A percentile compares a stretch with the other conserved stretches of the same genome.
Evolutionary conservation across 2,329 filamentous ascomycete species (phyloP).

Genomic region (Sclerotinia trifoliorum): DNA sequence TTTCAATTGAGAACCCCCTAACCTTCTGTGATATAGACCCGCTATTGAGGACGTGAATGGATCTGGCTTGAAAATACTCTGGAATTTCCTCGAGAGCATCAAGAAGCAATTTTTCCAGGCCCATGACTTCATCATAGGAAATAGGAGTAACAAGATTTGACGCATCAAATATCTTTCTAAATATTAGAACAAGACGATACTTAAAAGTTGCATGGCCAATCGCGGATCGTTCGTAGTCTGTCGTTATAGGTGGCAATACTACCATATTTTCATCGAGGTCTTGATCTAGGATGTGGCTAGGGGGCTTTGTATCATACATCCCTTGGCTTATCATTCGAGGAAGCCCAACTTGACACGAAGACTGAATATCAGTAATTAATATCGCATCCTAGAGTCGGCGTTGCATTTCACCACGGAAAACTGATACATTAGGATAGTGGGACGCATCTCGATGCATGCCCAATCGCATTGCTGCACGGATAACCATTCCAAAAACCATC

Average conservation of each 20-base stretch:
- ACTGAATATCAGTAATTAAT: conserved; percentile 59
- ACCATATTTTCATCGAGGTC: conserved; percentile 59
- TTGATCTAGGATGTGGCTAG: conserved; percentile 62
- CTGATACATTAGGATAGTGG: conserved; percentile 48
- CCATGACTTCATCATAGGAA: conserved; percentile 50
- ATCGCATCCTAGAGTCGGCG: conserved; percentile 56
- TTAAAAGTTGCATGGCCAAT: conserved; percentile 55
- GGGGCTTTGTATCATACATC: conserved; percentile 61
- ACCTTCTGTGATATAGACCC: conserved; percentile 48
- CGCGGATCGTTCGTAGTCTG: conserved; percentile 55
- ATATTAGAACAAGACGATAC: conserved; percentile 48
- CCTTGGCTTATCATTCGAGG: conserved; percentile 64
- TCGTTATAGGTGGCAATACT: conserved; percentile 55
- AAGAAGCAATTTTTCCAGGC: conserved; percentile 48
- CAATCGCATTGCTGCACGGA: conserved; percentile 57
- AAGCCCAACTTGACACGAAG: conserved; percentile 66
- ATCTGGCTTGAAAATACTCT: conserved; percentile 47
- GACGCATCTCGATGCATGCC: conserved; percentile 57
- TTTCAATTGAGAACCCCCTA: conserved; percentile 46
- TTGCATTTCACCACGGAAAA: conserved; percentile 61
- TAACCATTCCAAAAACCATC: conserved; percentile 50
- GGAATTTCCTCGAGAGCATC: conserved; percentile 48
- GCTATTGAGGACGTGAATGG: conserved; percentile 48
- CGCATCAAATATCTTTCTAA: conserved; percentile 52
- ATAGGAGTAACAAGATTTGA: conserved; percentile 50